Base-by-base conservation (phyloP, 345 rosid species). In the Populus nigra region DNA sequence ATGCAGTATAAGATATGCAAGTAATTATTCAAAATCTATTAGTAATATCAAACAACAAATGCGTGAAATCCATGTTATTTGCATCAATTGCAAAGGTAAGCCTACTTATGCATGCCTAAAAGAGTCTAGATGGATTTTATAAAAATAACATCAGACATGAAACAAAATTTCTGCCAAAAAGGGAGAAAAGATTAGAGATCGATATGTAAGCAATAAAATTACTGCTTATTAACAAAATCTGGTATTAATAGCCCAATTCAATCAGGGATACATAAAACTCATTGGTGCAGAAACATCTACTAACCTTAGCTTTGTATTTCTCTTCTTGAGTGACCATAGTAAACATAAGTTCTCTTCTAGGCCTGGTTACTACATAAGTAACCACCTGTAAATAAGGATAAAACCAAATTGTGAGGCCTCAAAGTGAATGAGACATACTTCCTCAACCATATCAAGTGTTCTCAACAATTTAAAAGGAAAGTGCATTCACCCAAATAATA, bases 291-390 rank as follows among this genome's bases (percentile, higher is more conserved):
- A 77, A 73, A 55, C 43, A 38, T 61, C 3, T 76, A 77, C 85
- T 47, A 65, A 90, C 97, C 91, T 94, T 92, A 77, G 97, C 98
- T 86, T 93, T 93, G 86, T 93, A 94, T 84, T 94, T 94, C 89
- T 94, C 98, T 43, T 94, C 98, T 82, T 87, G 90, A 7, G 98
- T 90, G 74, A 93, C 97, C 73, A 94, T 94, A 7, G 98, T 94
- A 83, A 94, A 94, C 67, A 93, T 83, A 69, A 93, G 95, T 84
- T 94, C 98, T 81, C 98, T 90, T 83, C 95, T 96, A 45, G 98
- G 98, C 87, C 91, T 90, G 36, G 94, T 89, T 70, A 93, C 91
- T 74, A 94, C 98, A 80, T 93, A 94, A 5, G 87, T 91, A 68
- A 91, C 92, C 85, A 94, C 93, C 97, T 91, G 85, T 83, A 76